phyloP scores from a whole-genome alignment of 257 asterid genomes.

The Knoxia roxburghii region DNA sequence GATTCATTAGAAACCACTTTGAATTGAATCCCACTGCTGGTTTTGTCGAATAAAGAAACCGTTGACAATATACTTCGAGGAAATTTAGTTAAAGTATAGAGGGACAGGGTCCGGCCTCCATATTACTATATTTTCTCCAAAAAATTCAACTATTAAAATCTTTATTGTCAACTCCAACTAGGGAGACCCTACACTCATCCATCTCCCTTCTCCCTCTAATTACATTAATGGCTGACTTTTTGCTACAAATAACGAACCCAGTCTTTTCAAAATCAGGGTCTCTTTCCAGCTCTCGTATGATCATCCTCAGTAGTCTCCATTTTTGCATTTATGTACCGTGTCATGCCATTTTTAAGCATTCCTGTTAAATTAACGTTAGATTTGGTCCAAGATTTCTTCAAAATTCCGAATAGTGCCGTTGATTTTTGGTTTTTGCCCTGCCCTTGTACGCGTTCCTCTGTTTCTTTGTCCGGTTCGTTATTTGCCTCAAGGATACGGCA shows the following conservation, averaged over 20 bases:
- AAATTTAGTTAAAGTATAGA: neutral
- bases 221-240: slow-evolving; percentile 9
- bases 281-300: neutral
- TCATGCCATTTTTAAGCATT: slow-evolving; percentile 14
- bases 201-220: neutral
- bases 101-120: slow-evolving; percentile 16
- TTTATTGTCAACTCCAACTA: slow-evolving; percentile 20
- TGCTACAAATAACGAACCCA: neutral
- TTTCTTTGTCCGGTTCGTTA: neutral
- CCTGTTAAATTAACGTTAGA: no score
- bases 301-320: no score
- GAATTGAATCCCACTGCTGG: slow-evolving; percentile 15
- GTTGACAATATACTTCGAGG: slow-evolving; percentile 38
- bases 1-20: slow-evolving; percentile 14
- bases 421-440: neutral
- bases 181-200: slow-evolving; percentile 10
- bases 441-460: neutral
- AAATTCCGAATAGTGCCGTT: neutral
- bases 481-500: slow-evolving; percentile 5
- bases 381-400: slow-evolving; percentile 6
- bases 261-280: neutral
- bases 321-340: neutral
- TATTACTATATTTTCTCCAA: neutral
- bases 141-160: neutral
- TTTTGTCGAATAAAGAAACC: slow-evolving; percentile 32